Conservation (phyloP, 768 basidiomycete species). For the Panellus pusillus region DNA sequence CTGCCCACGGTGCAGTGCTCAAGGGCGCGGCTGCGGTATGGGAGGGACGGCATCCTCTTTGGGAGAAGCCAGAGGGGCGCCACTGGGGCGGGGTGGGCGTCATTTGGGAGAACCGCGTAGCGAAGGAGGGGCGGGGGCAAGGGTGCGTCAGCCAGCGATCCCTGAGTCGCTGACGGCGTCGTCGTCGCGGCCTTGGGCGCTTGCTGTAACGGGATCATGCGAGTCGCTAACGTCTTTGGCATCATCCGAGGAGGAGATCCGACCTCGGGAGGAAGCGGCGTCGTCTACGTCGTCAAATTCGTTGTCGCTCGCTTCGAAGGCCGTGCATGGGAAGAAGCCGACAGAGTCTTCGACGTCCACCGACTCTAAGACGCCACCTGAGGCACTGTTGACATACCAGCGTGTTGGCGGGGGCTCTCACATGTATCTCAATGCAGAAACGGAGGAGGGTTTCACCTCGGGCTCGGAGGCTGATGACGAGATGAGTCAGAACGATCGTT, state of each 20-base stretch:
- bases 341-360: neutral
- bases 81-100: conserved; percentile 7
- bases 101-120: conserved; percentile 3
- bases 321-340: neutral
- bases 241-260: neutral
- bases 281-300: conserved; percentile 4
- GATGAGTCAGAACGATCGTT: neutral
- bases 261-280: too few relatives aligned
- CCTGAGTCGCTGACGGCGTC: conserved; percentile 16
- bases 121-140: neutral
- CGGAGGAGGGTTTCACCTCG: neutral
- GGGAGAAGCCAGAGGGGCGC: neutral
- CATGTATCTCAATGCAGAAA: neutral
- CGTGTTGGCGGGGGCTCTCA: too few relatives aligned
- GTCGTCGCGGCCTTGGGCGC: conserved; percentile 19
- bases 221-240: conserved; percentile 2
- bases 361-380: neutral
- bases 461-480: conserved; percentile 9
- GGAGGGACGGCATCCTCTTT: neutral
- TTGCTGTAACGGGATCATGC: conserved; percentile 8
- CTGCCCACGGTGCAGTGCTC: neutral
- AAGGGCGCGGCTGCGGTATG: neutral
- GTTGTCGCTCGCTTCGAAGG: conserved; percentile 5
- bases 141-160: conserved; percentile 8
- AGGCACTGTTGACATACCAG: neutral